Evolutionary conservation across 768 basidiomycete species (phyloP), one percentile per base, ranked within the genome.

Genomic region (Tremella fuciformis): DNA sequence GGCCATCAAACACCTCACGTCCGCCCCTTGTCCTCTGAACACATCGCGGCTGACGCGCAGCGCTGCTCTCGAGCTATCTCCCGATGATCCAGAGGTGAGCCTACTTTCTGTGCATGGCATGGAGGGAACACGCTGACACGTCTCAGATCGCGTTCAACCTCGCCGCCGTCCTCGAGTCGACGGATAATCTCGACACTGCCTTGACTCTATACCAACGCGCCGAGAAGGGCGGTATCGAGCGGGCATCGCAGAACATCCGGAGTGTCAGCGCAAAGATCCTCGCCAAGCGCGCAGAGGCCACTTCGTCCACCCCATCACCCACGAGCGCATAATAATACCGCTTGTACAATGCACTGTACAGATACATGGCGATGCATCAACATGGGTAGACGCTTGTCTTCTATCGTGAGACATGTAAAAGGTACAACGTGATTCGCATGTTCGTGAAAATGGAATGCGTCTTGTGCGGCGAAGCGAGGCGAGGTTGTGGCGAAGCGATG

Each of bases 191-290:
- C 39, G 76, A 77, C 39, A 66, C 76, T 4, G 72, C 78, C 0
- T 54, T 79, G 56, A 67, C 69, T 19, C 59, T 77, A 48, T 79
- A 75, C 58, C 59, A 77, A 53, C 65, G 73, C 18, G 76, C 78
- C 0, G 57, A 67, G 9, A 67, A 72, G 25, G 67, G 75, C 1
- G 78, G 78, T 21, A 71, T 79, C 42, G 69, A 74, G 11, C 59
- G 77, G 13, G 78, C 78, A 0, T 63, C 63, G 19, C 70, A 75
- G 58, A 79, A 78, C 55, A 64, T 79, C 8, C 51, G 73, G 42
- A 79, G 73, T 53, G 75, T 79, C 50, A 63, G 75, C 60, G 62
- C 63, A 0, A 73, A 70, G 62, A 62, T 73, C 44, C 44, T 70
- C n/a, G 66, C 51, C 11, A 15, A 53, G 40, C 52, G 55, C 15